Base-by-base conservation (phyloP, 1,139 yeast species). In the Wickerhamomyces sp. region DNA sequence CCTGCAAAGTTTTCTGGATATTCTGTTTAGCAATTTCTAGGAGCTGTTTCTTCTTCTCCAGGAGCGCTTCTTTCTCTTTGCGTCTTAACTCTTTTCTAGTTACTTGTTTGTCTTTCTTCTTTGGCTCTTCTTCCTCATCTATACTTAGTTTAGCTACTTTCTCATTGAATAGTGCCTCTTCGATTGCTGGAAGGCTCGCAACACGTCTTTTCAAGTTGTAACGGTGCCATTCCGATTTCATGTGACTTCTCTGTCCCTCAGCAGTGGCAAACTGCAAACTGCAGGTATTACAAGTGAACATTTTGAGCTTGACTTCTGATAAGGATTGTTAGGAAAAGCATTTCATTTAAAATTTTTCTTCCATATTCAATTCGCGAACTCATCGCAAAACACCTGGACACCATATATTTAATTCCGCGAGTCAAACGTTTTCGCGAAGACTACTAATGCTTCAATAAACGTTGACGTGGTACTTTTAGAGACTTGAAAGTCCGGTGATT, bases 171-270 rank as follows among this genome's bases (percentile, higher is more conserved):
- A 78, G 68, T 34, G 78, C 81, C 14, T 95, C 84, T 13, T 80
- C 67, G 40, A 92, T 85, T 2, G 96, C 78, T 10, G 95, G 90
- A 48, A 92, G 68, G 39, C 77, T 78, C 1, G 97, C 97, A 19
- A 92, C 97, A 60, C 95, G 72, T 64, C 98, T 76, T 63, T 92
- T 92, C 55, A 92, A 71, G 59, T 92, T 92, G 61, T 92, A 92
- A 53, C 98, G 73, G 61, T 84, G 94, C 94, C 94, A 84, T 45
- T 83, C 94, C 3, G 85, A 69, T 56, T 87, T 88, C 97, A 92
- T 92, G 57, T 92, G 98, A 41, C 74, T 70, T 52, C 97, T 72
- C 65, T 92, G 98, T 47, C 78, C 72, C 42, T 82, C 89, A 6
- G 95, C 82, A 15, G 81, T 70, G 15, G 81, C 77, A 56, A 92